Base-by-base conservation (phyloP, 257 asterid species). In the Handroanthus guayacan region DNA sequence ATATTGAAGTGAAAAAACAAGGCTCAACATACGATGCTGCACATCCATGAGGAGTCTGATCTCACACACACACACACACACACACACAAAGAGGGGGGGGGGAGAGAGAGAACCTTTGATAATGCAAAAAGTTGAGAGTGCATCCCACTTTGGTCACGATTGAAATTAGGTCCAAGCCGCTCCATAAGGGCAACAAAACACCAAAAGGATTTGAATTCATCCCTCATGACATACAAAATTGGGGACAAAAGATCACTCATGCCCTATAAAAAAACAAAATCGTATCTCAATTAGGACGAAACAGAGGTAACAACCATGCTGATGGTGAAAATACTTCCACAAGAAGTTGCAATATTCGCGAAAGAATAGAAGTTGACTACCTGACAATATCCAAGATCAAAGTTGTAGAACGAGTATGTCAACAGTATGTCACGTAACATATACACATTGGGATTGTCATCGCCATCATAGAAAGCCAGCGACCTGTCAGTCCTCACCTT, bases 221-320 rank as follows among this genome's bases (percentile, higher is more conserved):
- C 97, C 77, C 82, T 85, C 95, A 95, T 93, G 45, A 95, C 95
- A 88, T 82, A 91, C 79, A 93, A 79, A 81, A 95, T 91, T 34
- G 98, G 98, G 64, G 99, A 95, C 63, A 95, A 84, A 74, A 95
- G 97, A 92, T 95, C 99, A 85, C 98, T 95, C 99, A 95, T 95
- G 69, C 99, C 99, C 99, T 95, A 80, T 79, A 82, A 36, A 76
- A 74, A 72, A 58, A 81, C 38, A 80, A 36, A 25, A 63, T 20
- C 52, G 43, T 37, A 43, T 51, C 69, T 63, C 67, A 62, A 75
- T 69, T 58, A 65, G 75, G 73, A 77, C 58, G 65, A 77, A 64
- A 51, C 72, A 56, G 52, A 17, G 54, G 61, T 13, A 63, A 34
- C 10, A 48, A 31, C 70, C 1, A 25, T 25, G 31, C 31, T 14